phyloP scores from a whole-genome alignment of 805 yeast genomes.

The Metschnikowia hibisci region DNA sequence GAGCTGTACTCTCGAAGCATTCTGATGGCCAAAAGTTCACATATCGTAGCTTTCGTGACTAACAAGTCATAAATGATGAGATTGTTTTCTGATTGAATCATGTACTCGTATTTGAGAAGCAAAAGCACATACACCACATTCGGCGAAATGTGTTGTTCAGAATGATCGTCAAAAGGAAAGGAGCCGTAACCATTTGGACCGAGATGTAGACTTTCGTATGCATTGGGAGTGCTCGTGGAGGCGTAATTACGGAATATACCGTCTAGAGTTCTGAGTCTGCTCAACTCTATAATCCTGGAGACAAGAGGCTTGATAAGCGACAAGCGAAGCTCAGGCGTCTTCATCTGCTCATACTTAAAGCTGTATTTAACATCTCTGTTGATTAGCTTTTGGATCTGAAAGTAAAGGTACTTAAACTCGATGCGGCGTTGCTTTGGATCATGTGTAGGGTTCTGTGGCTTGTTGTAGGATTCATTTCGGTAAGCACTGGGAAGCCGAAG shows the following conservation, averaged over 20 bases:
- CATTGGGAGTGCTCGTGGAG: slow-evolving; percentile 5
- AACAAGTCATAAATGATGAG: slow-evolving; percentile 35
- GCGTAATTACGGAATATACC: slow-evolving; percentile 25
- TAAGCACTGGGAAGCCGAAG: slow-evolving; percentile 1
- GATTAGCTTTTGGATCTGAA: slow-evolving; percentile 40
- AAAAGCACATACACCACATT: slow-evolving; percentile 31
- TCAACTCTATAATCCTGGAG: slow-evolving; percentile 34
- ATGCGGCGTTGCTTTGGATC: slow-evolving; percentile 20
- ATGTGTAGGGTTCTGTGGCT: slow-evolving; percentile 3
- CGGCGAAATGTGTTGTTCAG: slow-evolving; percentile 21
- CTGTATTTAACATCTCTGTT: slow-evolving; percentile 41
- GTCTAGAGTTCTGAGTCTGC: slow-evolving; percentile 33
- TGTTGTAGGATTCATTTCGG: slow-evolving; percentile 6
- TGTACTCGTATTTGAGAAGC: slow-evolving; percentile 35
- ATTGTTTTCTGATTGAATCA: slow-evolving; percentile 38
- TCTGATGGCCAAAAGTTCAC: slow-evolving; percentile 51
- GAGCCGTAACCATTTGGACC: slow-evolving; percentile 17
- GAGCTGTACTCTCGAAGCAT: slow-evolving; percentile 45
- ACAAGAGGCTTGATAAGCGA: slow-evolving; percentile 47
- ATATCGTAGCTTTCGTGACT: slow-evolving; percentile 45
- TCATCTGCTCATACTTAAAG: slow-evolving; percentile 48
- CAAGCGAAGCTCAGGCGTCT: slow-evolving; percentile 47
- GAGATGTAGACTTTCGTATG: slow-evolving; percentile 18
- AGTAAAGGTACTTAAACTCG: slow-evolving; percentile 38
- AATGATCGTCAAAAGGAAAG: slow-evolving; percentile 6